Base-by-base conservation (phyloP, 1,284 basidiomycete species). In the Boletus nobilissimus region DNA sequence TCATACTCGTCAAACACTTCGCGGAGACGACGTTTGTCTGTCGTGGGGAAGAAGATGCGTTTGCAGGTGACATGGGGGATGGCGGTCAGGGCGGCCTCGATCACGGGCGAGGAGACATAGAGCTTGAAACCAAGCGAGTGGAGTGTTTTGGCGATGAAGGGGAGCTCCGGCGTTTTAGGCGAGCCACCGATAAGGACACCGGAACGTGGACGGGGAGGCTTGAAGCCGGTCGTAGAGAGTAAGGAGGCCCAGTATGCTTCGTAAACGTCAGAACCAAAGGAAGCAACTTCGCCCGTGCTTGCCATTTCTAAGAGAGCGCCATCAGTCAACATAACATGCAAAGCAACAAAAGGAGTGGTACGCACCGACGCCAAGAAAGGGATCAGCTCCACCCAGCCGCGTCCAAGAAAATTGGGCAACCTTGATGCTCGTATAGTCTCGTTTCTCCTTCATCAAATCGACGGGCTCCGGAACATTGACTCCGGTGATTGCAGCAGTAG, bases 391-490 rank as follows among this genome's bases (percentile, higher is more conserved):
- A 62, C 91, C 94, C 65, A 99, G 87, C 79, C 98, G 95, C 68
- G 97, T 99, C 97, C 97, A 99, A 18, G 97, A 98, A 91, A 99
- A 99, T 84, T 98, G 98, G 11, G 98, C 94, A 71, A 99, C 97
- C 89, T 99, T 99, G 91, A 99, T 96, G 26, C 97, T 95, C 32
- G 95, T 96, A 86, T 99, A 99, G 86, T 98, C 95, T 62, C 97
- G 91, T 87, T 95, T 91, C 86, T 96, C 89, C 60, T 93, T 91
- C 98, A 99, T 99, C 77, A 97, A 87, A 85, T 99, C 97, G n/a
- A 97, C 87, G 16, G 98, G 97, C 82, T 94, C 95, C 4, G 98
- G 98, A 1, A 99, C 97, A 80, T 97, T 91, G 83, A 96, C 89
- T 74, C 93, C 95, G 62, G 97, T 93, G 83, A 99, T 99, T 32